Conservation (phyloP, 1,284 basidiomycete species). For the Amylostereum areolatum region DNA sequence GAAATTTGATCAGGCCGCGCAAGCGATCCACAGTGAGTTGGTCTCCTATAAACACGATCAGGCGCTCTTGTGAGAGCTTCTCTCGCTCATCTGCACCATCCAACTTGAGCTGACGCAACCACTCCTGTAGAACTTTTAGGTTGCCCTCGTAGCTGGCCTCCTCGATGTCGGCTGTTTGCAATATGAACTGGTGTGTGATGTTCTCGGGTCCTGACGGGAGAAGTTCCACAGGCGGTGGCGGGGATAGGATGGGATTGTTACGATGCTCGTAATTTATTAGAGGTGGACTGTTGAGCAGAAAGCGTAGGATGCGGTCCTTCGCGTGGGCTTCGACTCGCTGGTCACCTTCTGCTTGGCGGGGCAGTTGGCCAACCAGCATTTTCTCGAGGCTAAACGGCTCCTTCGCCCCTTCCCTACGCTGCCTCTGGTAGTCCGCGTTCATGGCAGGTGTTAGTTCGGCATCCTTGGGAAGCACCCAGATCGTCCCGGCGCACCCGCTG, state of each 20-base stretch:
- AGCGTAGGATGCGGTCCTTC: background rate
- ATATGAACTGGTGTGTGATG: constrained; percentile 10
- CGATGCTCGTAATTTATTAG: constrained; percentile 1
- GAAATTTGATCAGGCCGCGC: constrained; percentile 16
- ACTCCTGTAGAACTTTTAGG: constrained; percentile 7
- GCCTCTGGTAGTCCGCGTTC: constrained; percentile 12
- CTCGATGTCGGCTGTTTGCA: constrained; percentile 13
- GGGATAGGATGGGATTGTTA: background rate
- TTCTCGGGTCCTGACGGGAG: background rate
- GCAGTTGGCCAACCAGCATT: constrained; percentile 14
- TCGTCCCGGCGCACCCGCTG: constrained; percentile 28
- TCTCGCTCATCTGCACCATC: background rate
- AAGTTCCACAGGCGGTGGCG: background rate
- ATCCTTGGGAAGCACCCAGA: constrained; percentile 22
- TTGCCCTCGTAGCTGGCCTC: constrained; percentile 19
- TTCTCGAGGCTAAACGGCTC: constrained; percentile 19
- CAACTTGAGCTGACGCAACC: constrained; percentile 9
- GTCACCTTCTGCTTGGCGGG: constrained; percentile 12
- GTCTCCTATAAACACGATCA: constrained; percentile 17
- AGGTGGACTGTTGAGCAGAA: constrained; percentile 2
- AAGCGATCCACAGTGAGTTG: constrained; percentile 17
- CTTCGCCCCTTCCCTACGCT: constrained; percentile 16
- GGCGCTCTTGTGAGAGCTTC: background rate
- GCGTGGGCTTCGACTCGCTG: too few species aligned
- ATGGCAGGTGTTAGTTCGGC: constrained; percentile 12